phyloP scores from a whole-genome alignment of 305 asterid species.

The Petunia hybrid region DNA sequence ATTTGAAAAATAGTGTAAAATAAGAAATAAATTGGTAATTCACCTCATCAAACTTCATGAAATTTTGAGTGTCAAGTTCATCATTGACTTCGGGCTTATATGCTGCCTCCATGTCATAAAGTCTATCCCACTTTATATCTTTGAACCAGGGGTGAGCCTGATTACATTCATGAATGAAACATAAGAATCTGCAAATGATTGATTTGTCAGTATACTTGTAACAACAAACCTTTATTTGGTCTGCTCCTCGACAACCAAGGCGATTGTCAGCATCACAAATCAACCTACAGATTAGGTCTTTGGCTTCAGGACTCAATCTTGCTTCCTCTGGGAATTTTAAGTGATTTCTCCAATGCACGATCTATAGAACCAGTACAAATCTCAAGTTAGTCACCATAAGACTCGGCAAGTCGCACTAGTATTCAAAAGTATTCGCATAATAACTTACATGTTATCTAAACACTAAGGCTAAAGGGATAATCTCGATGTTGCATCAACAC shows the following conservation, averaged over 20 bases:
- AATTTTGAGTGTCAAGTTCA: slow-evolving; percentile 86
- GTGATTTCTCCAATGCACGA: slow-evolving; percentile 77
- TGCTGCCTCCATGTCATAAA: slow-evolving; percentile 78
- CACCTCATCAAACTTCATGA: slow-evolving; percentile 77
- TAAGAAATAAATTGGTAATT: not conserved
- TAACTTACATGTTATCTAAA: not conserved
- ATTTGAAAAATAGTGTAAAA: not conserved
- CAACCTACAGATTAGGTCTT: slow-evolving; percentile 69
- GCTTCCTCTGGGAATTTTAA: slow-evolving; percentile 70
- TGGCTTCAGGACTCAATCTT: slow-evolving; percentile 76
- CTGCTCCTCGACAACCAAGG: slow-evolving; percentile 78
- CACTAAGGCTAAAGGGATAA: not conserved
- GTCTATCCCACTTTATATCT: slow-evolving; percentile 68
- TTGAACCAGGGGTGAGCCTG: slow-evolving; percentile 91
- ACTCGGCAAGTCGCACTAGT: not conserved
- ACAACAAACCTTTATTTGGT: slow-evolving; percentile 62
- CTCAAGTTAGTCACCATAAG: not conserved
- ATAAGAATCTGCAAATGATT: not conserved
- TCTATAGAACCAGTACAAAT: slow-evolving; percentile 48
- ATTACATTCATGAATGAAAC: slow-evolving; percentile 12
- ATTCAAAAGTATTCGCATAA: not conserved
- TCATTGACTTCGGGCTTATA: slow-evolving; percentile 79
- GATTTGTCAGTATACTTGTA: not conserved
- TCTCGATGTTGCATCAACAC: not conserved
- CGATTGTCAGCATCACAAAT: slow-evolving; percentile 69